Conservation (phyloP, 140 eudicot species). For the Erigeron philadelphicus region DNA sequence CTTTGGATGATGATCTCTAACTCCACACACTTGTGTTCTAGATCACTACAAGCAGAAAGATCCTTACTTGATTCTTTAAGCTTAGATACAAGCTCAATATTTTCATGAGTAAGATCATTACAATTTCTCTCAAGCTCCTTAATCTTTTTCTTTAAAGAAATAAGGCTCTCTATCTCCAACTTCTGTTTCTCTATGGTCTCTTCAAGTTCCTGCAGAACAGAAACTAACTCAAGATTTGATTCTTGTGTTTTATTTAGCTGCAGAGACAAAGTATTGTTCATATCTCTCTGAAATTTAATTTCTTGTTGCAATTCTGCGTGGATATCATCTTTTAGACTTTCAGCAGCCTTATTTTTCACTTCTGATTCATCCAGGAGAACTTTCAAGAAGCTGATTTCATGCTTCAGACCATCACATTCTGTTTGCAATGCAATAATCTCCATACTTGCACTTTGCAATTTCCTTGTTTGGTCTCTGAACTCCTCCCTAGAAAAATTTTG, state of each 20-base stretch:
- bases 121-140: constrained; percentile 60
- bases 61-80: constrained; percentile 41
- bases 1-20: constrained; percentile 42
- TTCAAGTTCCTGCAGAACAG: constrained; percentile 72
- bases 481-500: constrained; percentile 53
- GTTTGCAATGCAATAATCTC: constrained; percentile 50
- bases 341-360: constrained; percentile 39
- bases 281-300: constrained; percentile 48
- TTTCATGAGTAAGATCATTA: constrained; percentile 56
- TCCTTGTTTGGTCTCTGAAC: constrained; percentile 41
- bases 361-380: constrained; percentile 41
- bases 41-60: constrained; percentile 30
- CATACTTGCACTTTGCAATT: constrained; percentile 38
- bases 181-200: constrained; percentile 61
- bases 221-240: constrained; percentile 66
- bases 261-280: constrained; percentile 39
- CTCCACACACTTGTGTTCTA: constrained; percentile 45
- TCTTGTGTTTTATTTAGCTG: constrained; percentile 73
- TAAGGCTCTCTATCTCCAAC: constrained; percentile 42
- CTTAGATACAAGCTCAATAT: constrained; percentile 44
- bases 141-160: constrained; percentile 38
- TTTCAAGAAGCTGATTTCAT: constrained; percentile 48
- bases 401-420: constrained; percentile 49
- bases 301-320: constrained; percentile 56
- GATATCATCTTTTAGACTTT: constrained; percentile 33